These are phyloP conservation scores for Akebia trifoliata DNA, from an alignment of 164 flowering plant species.

Conservation along the genomic window DNA sequence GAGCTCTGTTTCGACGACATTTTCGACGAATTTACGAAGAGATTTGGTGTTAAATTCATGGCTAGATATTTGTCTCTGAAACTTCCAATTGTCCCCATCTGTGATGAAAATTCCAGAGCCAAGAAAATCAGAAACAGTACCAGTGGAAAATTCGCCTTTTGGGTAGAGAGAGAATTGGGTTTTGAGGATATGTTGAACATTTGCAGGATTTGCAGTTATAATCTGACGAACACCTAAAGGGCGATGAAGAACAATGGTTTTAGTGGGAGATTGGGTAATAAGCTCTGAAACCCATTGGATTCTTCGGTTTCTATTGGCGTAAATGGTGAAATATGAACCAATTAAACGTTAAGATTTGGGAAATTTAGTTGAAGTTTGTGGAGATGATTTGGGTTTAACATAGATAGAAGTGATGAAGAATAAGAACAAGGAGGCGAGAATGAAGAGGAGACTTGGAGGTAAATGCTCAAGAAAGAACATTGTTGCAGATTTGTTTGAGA, in stretches of 20 bases:
- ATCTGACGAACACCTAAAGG: constrained; percentile 12
- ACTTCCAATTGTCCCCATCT: constrained; percentile 45
- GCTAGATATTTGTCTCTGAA: constrained; percentile 39
- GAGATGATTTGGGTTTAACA: neutral
- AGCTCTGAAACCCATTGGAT: constrained; percentile 24
- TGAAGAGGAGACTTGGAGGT: constrained; percentile 4
- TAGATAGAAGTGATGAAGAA: neutral
- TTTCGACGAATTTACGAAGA: constrained; percentile 32
- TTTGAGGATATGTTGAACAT: constrained; percentile 48
- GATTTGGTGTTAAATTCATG: constrained; percentile 49
- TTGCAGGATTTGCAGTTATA: constrained; percentile 39
- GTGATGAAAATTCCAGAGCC: constrained; percentile 37
- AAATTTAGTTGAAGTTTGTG: neutral
- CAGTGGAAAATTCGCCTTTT: constrained; percentile 20
- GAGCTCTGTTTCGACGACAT: constrained; percentile 39
- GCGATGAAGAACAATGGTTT: constrained; percentile 30
- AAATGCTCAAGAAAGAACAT: neutral
- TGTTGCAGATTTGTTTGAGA: too few relatives aligned
- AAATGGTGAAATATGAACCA: constrained; percentile 21
- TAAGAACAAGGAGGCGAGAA: neutral
- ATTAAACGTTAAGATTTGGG: constrained; percentile 38
- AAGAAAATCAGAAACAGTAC: constrained; percentile 25
- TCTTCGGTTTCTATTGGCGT: constrained; percentile 5
- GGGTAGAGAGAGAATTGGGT: constrained; percentile 30
- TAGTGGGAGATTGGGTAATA: constrained; percentile 22